These are phyloP conservation scores for Nidularia pulvinata DNA, from an alignment of 768 basidiomycete species.

Conservation along the genomic window DNA sequence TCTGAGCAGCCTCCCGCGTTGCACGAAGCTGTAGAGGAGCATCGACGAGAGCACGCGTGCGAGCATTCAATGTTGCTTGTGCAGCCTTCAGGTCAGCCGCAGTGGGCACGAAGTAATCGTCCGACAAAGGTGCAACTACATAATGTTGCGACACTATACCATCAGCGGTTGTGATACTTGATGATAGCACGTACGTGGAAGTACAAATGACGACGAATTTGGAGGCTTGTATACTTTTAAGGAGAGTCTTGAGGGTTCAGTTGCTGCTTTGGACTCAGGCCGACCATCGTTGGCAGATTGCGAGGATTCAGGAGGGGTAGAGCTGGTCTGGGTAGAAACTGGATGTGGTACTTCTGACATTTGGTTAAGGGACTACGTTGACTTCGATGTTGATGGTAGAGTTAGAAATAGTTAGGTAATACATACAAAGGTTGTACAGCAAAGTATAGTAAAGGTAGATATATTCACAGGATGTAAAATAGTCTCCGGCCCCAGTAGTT, in stretches of 20 bases:
- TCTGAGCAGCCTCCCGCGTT: conserved; percentile 60
- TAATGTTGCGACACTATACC: not conserved
- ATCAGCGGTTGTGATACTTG: not conserved
- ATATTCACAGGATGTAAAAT: no score
- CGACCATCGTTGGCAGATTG: no score
- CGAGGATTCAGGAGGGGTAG: no score
- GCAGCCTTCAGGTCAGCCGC: conserved; percentile 68
- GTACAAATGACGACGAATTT: conserved; percentile 5
- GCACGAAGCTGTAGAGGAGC: conserved; percentile 72
- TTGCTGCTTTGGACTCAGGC: not conserved
- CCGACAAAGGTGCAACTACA: conserved; percentile 51
- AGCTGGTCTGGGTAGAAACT: no score
- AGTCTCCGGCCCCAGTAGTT: no score
- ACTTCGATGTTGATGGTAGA: no score
- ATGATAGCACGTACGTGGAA: conserved; percentile 11
- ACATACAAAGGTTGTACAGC: no score
- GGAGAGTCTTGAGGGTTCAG: conserved; percentile 1
- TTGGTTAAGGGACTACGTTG: no score
- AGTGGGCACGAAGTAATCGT: conserved; percentile 75
- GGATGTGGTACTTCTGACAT: no score
- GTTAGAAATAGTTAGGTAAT: no score
- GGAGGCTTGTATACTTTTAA: conserved; percentile 27
- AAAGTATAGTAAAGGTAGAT: no score
- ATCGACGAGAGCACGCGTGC: conserved; percentile 61
- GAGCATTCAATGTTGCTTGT: conserved; percentile 60